Evolutionary conservation across 139 green algal genomes (phyloP), one percentile per base, ranked within the genome.

Genomic region (Chlorella sorokiniana): DNA sequence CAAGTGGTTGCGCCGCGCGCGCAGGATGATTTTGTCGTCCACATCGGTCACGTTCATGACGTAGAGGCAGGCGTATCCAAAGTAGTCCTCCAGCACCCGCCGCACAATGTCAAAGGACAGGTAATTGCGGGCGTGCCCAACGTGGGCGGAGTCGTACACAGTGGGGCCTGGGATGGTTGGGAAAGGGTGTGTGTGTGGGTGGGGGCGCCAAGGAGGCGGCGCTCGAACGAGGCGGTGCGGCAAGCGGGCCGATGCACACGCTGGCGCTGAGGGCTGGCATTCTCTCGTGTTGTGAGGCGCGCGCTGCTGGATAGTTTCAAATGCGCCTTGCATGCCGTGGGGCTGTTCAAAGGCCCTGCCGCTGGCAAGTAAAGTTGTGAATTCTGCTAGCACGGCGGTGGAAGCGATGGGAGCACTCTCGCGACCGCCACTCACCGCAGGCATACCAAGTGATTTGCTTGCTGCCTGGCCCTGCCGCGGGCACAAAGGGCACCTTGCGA

Each of bases 41-140:
- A 99, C 94, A 83, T 99, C 97, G 2, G 97, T 99, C n/a, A 99
- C 93, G 86, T 99, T 99, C 97, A 99, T 98, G 23, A 79, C 59
- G n/a, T 64, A 77, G 33, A 79, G 73, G 73, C 73, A 79, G 52
- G 96, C 92, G 89, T 98, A 99, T 1, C 93, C 91, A 61, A 99
- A 99, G 83, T 98, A 98, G 85, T 98, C 96, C 81, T 98, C 95
- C 75, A 99, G 90, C 0, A 99, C 91, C 2, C 97, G 90, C 25
- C 97, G 88, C 35, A 99, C 86, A 48, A 99, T 96, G 90, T 99
- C 97, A 84, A 99, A 98, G 4, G 93, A 96, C n/a, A 99, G 82
- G 84, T 99, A 99, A 83, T 97, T 98, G 45, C 97, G 89, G 31
- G 95, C 96, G 83, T 99, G 96, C 48, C 96, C 96, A 86, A 99